phyloP scores from a whole-genome alignment of 352 stramenopile genomes.

The Globisporangium polare region DNA sequence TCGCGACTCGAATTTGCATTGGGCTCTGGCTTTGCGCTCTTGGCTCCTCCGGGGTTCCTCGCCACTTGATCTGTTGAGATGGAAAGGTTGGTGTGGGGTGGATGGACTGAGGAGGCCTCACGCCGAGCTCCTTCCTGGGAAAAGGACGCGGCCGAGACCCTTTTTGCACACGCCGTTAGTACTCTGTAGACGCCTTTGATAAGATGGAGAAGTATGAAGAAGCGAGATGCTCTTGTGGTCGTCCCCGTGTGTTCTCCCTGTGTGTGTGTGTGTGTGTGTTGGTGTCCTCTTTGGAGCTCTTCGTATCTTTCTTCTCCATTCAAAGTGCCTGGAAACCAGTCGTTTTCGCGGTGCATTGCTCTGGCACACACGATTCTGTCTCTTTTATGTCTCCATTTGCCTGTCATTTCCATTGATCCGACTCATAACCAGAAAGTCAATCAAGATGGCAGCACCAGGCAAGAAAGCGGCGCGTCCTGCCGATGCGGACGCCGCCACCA shows the following conservation, averaged over 20 bases:
- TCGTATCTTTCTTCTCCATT: neutral
- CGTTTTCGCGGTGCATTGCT: conserved; percentile 21
- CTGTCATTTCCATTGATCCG: neutral
- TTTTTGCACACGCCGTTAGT: conserved; percentile 13
- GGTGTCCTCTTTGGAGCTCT: neutral
- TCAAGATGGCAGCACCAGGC: conserved; percentile 1
- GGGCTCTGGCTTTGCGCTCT: conserved; percentile 1
- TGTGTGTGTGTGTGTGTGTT: neutral
- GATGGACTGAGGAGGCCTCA: neutral
- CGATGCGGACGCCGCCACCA: neutral
- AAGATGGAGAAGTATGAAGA: conserved; percentile 11
- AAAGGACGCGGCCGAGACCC: neutral
- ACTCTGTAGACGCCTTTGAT: conserved; percentile 14
- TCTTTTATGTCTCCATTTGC: neutral
- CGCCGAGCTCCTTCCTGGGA: neutral
- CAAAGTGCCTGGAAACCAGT: conserved; percentile 23
- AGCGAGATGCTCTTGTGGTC: conserved; percentile 5
- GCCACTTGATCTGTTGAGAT: neutral
- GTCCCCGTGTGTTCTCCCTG: neutral
- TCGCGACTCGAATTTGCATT: conserved; percentile 4
- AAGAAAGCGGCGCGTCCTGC: conserved; percentile 8
- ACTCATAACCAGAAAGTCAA: neutral
- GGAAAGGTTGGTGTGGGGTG: neutral
- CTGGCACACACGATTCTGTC: conserved; percentile 7
- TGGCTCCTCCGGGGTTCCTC: neutral